Evolutionary conservation across 805 yeast species (phyloP).

Genomic region (Ascoidea rubescens): DNA sequence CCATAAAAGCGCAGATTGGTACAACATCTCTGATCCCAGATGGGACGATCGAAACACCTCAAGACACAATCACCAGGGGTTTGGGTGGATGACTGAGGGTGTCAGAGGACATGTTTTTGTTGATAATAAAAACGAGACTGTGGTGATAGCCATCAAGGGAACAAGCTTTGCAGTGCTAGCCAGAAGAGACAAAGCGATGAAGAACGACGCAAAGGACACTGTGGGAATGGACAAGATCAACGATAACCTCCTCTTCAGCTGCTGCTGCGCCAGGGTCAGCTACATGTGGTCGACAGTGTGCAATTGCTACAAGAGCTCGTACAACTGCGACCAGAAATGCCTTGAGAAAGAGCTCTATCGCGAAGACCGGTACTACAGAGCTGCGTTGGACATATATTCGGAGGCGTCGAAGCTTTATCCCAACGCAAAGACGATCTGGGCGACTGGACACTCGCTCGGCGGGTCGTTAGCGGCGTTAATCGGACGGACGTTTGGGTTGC

Average conservation of each 20-base stretch:
- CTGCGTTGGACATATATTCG: slow-evolving; percentile 60
- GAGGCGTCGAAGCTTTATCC: slow-evolving; percentile 60
- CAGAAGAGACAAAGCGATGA: slow-evolving; percentile 24
- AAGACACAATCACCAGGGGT: slow-evolving; percentile 27
- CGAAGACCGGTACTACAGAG: slow-evolving; percentile 70
- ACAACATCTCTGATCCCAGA: slow-evolving; percentile 46
- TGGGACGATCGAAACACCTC: slow-evolving; percentile 35
- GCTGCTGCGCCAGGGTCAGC: slow-evolving; percentile 88
- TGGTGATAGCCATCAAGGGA: slow-evolving; percentile 76
- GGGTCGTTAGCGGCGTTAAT: slow-evolving; percentile 70
- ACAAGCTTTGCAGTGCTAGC: slow-evolving; percentile 70
- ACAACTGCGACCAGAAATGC: slow-evolving; percentile 80
- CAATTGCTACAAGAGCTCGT: slow-evolving; percentile 73
- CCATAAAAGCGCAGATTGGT: slow-evolving; percentile 62
- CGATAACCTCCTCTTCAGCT: slow-evolving; percentile 78
- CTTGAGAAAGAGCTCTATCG: slow-evolving; percentile 59
- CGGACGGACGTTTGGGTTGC: slow-evolving; percentile 81
- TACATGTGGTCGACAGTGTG: slow-evolving; percentile 90
- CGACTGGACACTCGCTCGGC: slow-evolving; percentile 89
- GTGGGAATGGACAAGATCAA: slow-evolving; percentile 66
- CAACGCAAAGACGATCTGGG: slow-evolving; percentile 53
- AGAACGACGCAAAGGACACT: slow-evolving; percentile 42
- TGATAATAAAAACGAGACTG: slow-evolving; percentile 36
- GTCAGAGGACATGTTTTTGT: slow-evolving; percentile 82
- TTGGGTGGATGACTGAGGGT: slow-evolving; percentile 80